Base-by-base conservation (phyloP, 1,284 basidiomycete species). In the Fomitopsis pinicola region DNA sequence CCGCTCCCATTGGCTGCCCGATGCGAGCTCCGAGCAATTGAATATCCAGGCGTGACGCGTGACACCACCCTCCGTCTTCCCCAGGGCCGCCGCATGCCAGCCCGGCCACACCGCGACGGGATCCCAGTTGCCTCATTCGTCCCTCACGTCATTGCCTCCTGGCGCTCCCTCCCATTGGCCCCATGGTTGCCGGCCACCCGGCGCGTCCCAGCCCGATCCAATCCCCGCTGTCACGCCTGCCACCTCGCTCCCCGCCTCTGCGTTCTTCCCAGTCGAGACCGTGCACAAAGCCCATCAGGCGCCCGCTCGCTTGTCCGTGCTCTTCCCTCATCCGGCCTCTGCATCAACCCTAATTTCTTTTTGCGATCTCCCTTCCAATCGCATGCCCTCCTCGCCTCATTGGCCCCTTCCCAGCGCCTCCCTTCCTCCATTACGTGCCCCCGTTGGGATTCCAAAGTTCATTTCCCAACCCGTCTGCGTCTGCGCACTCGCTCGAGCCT, bases 251-350 rank as follows among this genome's bases (percentile, higher is more conserved):
- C 30, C 58, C 58, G 50, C 50, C 38, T 54, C 52, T 54, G 58
- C 33, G 35, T 59, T 59, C 44, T 59, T 15, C 57, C 58, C 58
- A 59, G 58, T 42, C 58, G 36, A 59, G 58, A 54, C 58, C 58
- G 38, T 42, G 46, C 5, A 35, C 40, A 10, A 3, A 36, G 35
- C 35, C 35, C 35, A 36, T 36, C 38, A 40, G 38, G 30, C 58
- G 52, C 48, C 35, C 57, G 19, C 44, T 58, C 56, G 40, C 40
- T 48, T 45, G 40, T 40, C 42, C 35, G 52, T 54, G 35, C 35
- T 36, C 35, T 54, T 54, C 35, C 52, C 55, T 56, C 35, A 42
- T 56, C 30, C 42, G 55, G 55, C 40, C 40, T 6, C 55, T 56
- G 40, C 55, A 17, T 42, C 55, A 45, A 56, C 55, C 55, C 55